phyloP scores from a whole-genome alignment of 2,329 filamentous ascomycete genomes.

The Colletotrichum salicis region DNA sequence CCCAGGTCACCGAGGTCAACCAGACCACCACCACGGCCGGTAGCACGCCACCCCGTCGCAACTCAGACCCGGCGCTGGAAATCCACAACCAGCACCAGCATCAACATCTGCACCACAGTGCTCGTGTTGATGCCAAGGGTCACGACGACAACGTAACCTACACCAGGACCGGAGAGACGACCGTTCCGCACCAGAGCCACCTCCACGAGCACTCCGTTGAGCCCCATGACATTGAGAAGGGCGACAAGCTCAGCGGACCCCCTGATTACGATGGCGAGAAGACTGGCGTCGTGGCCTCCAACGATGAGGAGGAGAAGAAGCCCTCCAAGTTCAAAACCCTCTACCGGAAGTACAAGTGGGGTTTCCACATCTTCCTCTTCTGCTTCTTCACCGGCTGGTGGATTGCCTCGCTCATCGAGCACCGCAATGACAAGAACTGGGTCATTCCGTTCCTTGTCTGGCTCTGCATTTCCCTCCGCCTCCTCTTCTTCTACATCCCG shows the following conservation, averaged over 20 bases:
- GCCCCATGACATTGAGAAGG: conserved; percentile 40
- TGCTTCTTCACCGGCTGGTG: conserved; percentile 71
- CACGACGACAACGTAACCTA: conserved; percentile 59
- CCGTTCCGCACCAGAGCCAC: conserved; percentile 48
- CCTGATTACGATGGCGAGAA: conserved; percentile 56
- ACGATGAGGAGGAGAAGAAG: conserved; percentile 40
- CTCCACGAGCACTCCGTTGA: conserved; percentile 42
- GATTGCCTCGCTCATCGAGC: conserved; percentile 79
- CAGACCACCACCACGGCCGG: conserved; percentile 23
- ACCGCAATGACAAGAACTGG: conserved; percentile 81
- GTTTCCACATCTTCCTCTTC: conserved; percentile 59
- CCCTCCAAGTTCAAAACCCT: conserved; percentile 45
- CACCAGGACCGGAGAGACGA: conserved; percentile 53
- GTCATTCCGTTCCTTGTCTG: conserved; percentile 85
- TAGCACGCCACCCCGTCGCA: conserved; percentile 39
- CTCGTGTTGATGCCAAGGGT: conserved; percentile 44
- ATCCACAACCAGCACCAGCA: conserved; percentile 56
- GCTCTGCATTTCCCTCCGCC: conserved; percentile 76
- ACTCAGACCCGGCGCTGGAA: conserved; percentile 48
- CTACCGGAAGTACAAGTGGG: conserved; percentile 57
- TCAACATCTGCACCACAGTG: conserved; percentile 54
- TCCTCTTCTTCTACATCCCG: conserved; percentile 80
- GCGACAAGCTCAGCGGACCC: conserved; percentile 38
- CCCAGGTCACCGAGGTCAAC: conserved; percentile 30
- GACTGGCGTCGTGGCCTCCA: conserved; percentile 45